A percentile compares a stretch with the other conserved stretches of the same genome.
Evolutionary conservation across 768 basidiomycete species (phyloP).

Genomic region (Boletus reticulatus): DNA sequence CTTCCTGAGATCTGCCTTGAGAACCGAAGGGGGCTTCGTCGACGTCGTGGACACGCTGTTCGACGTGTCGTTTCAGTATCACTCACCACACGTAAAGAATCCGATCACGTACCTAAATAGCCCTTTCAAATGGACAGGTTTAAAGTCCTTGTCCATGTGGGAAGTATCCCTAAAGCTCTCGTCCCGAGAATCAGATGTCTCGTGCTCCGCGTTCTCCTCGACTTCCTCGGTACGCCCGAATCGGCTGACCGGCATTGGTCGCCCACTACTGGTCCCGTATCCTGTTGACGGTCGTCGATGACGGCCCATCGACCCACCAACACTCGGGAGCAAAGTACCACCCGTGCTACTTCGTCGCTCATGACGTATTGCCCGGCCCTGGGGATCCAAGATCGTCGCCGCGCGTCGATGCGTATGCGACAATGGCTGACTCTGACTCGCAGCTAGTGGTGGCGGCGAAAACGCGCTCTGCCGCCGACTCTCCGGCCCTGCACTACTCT

Average conservation of each 20-base stretch:
- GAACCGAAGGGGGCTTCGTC: conserved; percentile 75
- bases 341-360: conserved; percentile 78
- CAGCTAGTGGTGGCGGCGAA: conserved; percentile 32
- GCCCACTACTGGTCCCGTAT: conserved; percentile 36
- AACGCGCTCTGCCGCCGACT: conserved; percentile 20
- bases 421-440: conserved; percentile 55
- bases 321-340: conserved; percentile 47
- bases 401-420: conserved; percentile 67
- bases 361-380: conserved; percentile 59
- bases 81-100: not conserved
- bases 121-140: conserved; percentile 95
- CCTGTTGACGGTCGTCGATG: conserved; percentile 73
- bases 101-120: conserved; percentile 74
- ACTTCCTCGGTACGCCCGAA: conserved; percentile 53
- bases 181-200: conserved; percentile 34
- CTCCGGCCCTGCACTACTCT: conserved; percentile 21
- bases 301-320: conserved; percentile 61
- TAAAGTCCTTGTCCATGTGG: conserved; percentile 70
- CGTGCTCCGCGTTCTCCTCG: conserved; percentile 45
- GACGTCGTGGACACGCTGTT: conserved; percentile 91
- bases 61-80: not conserved
- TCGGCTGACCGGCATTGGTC: conserved; percentile 38
- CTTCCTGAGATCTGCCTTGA: conserved; percentile 81
- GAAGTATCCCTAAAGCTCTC: conserved; percentile 48
- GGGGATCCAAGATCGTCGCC: conserved; percentile 73